Evolutionary conservation across 305 asterid species (phyloP).

Genomic region (Withania somnifera): DNA sequence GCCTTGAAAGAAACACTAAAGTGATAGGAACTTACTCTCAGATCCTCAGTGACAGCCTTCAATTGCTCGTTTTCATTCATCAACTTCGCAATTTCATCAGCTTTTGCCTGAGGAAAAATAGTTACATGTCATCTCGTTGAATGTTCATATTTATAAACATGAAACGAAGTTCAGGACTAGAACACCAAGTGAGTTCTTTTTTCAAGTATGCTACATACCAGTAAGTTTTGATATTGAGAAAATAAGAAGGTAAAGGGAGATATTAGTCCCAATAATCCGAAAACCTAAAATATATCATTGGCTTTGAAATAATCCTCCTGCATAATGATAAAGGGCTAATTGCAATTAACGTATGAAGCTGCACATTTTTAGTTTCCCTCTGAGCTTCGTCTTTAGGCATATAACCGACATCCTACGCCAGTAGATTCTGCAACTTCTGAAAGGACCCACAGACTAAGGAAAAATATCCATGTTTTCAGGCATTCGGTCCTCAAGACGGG

Average conservation of each 20-base stretch:
- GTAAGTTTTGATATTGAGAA: not conserved
- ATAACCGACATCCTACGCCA: not conserved
- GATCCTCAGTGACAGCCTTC: conserved; percentile 52
- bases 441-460: not conserved
- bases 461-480: not conserved
- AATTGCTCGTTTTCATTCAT: conserved; percentile 88
- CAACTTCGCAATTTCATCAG: conserved; percentile 87
- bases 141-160: not conserved
- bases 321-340: not conserved
- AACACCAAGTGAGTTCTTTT: not conserved
- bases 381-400: not conserved
- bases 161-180: not conserved
- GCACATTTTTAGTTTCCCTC: not conserved
- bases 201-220: not conserved
- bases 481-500: not conserved
- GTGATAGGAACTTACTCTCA: conserved; percentile 37
- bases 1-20: not conserved
- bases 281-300: not conserved
- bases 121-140: not conserved
- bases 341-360: not conserved
- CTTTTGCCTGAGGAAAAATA: conserved; percentile 57
- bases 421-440: not conserved
- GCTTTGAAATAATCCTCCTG: not conserved
- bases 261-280: not conserved
- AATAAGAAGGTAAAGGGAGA: not conserved